Conservation (phyloP, 2,329 filamentous ascomycete genomes). For the Tolypocladium endophyticum region DNA sequence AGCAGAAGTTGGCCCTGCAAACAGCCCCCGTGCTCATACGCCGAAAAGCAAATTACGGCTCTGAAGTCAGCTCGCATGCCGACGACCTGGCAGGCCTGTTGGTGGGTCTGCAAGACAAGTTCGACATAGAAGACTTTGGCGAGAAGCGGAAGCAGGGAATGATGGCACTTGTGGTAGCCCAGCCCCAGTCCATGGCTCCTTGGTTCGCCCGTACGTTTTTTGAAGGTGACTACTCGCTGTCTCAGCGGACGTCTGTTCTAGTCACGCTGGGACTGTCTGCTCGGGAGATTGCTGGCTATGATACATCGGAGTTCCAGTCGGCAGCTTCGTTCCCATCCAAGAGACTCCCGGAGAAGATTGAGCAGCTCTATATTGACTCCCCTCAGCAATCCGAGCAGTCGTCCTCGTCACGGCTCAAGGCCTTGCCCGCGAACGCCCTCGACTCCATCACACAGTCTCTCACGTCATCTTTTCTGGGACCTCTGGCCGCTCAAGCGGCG, state of each 20-base stretch:
- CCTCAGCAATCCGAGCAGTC: slow-evolving; percentile 11
- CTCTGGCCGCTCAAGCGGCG: slow-evolving; percentile 71
- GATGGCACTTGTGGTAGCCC: slow-evolving; percentile 68
- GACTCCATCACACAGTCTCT: slow-evolving; percentile 58
- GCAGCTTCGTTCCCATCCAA: slow-evolving; percentile 67
- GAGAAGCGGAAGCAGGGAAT: slow-evolving; percentile 69
- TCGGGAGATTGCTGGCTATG: slow-evolving; percentile 73
- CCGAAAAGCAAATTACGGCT: slow-evolving; percentile 79
- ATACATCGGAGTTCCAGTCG: slow-evolving; percentile 40
- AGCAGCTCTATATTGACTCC: slow-evolving; percentile 52
- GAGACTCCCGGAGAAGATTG: slow-evolving; percentile 61
- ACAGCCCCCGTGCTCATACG: slow-evolving; percentile 74
- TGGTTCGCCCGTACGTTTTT: slow-evolving; percentile 84
- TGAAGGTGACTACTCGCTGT: slow-evolving; percentile 80
- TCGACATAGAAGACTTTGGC: slow-evolving; percentile 68
- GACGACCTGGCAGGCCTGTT: slow-evolving; percentile 70
- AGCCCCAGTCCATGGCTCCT: slow-evolving; percentile 66
- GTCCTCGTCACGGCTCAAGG: slow-evolving; percentile 30
- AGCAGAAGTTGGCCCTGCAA: slow-evolving; percentile 66
- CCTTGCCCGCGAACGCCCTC: slow-evolving; percentile 48
- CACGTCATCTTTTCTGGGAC: slow-evolving; percentile 64
- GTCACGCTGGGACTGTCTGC: slow-evolving; percentile 73
- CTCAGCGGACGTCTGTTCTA: slow-evolving; percentile 73
- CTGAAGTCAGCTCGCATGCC: slow-evolving; percentile 74
- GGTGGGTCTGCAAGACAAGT: slow-evolving; percentile 75